Evolutionary conservation across 2,329 filamentous ascomycete species (phyloP).

Genomic region (Zarea fungicola): DNA sequence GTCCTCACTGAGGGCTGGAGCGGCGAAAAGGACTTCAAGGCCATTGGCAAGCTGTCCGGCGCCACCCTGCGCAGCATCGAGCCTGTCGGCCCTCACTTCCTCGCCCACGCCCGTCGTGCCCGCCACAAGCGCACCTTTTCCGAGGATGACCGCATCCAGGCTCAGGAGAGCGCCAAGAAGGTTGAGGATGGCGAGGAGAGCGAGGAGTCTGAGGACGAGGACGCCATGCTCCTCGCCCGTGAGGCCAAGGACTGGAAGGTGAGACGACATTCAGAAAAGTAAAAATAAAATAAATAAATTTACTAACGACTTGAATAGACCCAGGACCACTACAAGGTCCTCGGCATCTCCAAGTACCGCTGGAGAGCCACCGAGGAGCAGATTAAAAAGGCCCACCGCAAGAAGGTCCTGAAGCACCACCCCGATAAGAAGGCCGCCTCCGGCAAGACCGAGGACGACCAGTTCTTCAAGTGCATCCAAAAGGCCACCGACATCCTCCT

Average conservation of each 20-base stretch:
- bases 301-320: conserved; percentile 41
- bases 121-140: conserved; percentile 97
- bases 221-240: conserved; percentile 82
- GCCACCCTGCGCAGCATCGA: conserved; percentile 85
- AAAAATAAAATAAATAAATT: background rate
- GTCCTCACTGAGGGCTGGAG: conserved; percentile 75
- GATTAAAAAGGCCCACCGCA: conserved; percentile 98
- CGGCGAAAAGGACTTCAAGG: conserved; percentile 88
- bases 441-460: conserved; percentile 84
- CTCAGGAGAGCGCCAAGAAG: conserved; percentile 91
- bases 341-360: conserved; percentile 88
- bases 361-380: conserved; percentile 92
- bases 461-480: conserved; percentile 99
- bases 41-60: conserved; percentile 68
- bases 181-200: conserved; percentile 85
- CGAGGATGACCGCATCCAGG: conserved; percentile 96
- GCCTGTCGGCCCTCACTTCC: conserved; percentile 94
- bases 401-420: conserved; percentile 99
- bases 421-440: conserved; percentile 97
- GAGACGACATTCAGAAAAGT: conserved; percentile 21
- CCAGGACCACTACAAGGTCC: conserved; percentile 97
- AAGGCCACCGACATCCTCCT: conserved; percentile 92
- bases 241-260: conserved; percentile 99
- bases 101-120: conserved; percentile 92
- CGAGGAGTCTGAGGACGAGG: conserved; percentile 91